Conservation (phyloP, 805 yeast species). For the Saccharomycopsis sp. region DNA sequence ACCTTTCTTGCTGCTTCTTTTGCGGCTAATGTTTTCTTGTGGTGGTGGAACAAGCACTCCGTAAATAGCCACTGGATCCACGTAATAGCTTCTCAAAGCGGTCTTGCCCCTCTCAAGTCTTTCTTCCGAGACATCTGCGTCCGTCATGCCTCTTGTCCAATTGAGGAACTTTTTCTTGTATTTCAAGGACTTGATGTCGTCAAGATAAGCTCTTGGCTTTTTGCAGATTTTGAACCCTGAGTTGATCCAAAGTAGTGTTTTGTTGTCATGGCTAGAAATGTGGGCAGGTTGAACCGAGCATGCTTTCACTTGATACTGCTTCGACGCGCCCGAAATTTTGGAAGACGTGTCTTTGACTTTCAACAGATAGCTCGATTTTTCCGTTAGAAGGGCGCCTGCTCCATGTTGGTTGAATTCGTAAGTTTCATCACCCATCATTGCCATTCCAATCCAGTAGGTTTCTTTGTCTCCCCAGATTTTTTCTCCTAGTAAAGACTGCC, state of each 20-base stretch:
- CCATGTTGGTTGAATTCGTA: slow-evolving; percentile 41
- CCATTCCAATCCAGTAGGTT: slow-evolving; percentile 54
- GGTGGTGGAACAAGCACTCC: slow-evolving; percentile 14
- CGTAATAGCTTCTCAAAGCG: slow-evolving; percentile 7
- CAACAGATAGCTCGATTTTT: slow-evolving; percentile 23
- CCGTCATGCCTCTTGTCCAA: background rate
- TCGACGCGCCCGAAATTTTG: slow-evolving; percentile 4
- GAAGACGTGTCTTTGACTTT: slow-evolving; percentile 24
- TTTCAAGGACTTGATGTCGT: slow-evolving; percentile 5
- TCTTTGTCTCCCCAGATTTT: slow-evolving; percentile 64
- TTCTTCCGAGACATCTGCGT: background rate
- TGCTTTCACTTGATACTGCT: slow-evolving; percentile 26
- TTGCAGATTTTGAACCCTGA: slow-evolving; percentile 47
- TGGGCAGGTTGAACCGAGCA: slow-evolving; percentile 39
- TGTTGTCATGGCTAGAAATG: slow-evolving; percentile 37
- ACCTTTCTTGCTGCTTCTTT: slow-evolving; percentile 25
- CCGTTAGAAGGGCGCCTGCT: slow-evolving; percentile 52
- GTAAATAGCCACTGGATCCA: slow-evolving; percentile 4
- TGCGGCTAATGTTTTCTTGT: slow-evolving; percentile 5
- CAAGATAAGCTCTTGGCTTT: slow-evolving; percentile 21
- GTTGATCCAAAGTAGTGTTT: slow-evolving; percentile 48
- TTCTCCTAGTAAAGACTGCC: slow-evolving; percentile 33
- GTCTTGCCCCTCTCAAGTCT: background rate
- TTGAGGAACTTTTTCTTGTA: slow-evolving; percentile 4
- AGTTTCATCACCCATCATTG: slow-evolving; percentile 43